These are phyloP conservation scores for Fennellomyces sp. DNA, from an alignment of 371 early-diverging fungal species.

Conservation along the genomic window DNA sequence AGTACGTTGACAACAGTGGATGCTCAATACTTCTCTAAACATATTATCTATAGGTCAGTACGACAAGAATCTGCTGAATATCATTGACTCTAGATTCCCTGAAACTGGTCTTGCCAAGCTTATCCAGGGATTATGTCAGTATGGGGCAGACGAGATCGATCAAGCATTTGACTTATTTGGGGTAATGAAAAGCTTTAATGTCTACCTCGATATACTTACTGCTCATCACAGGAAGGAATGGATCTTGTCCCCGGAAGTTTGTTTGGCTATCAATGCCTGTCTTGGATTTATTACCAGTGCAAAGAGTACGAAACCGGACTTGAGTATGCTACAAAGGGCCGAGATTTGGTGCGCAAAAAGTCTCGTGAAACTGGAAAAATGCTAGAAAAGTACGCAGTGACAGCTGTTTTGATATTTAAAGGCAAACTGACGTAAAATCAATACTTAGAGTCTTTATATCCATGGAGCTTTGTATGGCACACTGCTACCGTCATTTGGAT, in stretches of 20 bases:
- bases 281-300: constrained; percentile 57
- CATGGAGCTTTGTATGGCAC: constrained; percentile 66
- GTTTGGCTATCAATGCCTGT: constrained; percentile 56
- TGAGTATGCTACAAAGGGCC: constrained; percentile 61
- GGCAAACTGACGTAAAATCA: no score
- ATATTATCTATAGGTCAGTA: constrained; percentile 38
- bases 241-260: constrained; percentile 44
- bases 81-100: constrained; percentile 48
- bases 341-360: constrained; percentile 40
- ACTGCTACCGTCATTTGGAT: constrained; percentile 61
- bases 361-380: constrained; percentile 33
- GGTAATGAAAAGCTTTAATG: constrained; percentile 14
- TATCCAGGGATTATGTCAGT: constrained; percentile 49
- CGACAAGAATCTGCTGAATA: constrained; percentile 41
- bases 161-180: constrained; percentile 49
- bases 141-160: constrained; percentile 42
- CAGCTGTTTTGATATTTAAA: no score
- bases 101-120: constrained; percentile 55
- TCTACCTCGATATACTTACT: neutral
- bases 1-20: constrained; percentile 22
- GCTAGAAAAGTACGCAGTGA: constrained; percentile 51
- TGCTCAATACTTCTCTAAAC: neutral
- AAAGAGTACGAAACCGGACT: constrained; percentile 62
- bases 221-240: constrained; percentile 43
- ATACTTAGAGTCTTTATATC: constrained; percentile 58